Percentiles rank a stretch among this genome's conserved stretches.
Evolutionary conservation across 352 stramenopile genomes (phyloP).

Genomic region (Phytophthora sojae): DNA sequence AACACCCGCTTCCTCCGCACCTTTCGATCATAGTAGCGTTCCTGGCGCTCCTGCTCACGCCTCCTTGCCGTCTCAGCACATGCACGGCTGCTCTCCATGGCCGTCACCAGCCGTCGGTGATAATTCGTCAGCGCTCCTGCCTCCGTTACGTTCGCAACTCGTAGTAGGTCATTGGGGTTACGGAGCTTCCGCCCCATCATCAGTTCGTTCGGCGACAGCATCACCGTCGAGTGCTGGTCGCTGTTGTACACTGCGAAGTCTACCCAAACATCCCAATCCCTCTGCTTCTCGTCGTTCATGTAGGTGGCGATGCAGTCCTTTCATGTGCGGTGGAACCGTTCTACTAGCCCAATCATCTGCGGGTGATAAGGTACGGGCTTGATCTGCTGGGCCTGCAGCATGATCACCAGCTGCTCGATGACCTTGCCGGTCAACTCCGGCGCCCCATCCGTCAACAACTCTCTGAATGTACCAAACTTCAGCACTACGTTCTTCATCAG

Average conservation of each 20-base stretch:
- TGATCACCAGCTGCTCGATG: neutral
- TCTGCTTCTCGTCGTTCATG: neutral
- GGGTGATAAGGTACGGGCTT: neutral
- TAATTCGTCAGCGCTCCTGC: neutral
- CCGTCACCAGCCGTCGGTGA: neutral
- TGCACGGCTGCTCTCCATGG: neutral
- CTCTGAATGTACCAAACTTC: neutral
- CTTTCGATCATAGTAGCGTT: neutral
- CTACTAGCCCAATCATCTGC: neutral
- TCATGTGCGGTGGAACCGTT: neutral
- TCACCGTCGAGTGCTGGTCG: neutral
- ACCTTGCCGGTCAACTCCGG: neutral
- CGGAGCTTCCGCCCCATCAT: conserved; percentile 2
- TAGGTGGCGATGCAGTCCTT: neutral
- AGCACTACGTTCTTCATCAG: neutral
- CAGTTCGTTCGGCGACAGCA: neutral
- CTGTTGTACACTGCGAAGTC: neutral
- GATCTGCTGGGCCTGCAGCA: neutral
- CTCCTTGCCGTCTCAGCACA: neutral
- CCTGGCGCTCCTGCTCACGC: neutral
- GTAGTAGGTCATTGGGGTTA: neutral
- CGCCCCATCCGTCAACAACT: neutral
- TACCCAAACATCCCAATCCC: neutral
- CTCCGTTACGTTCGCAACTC: neutral
- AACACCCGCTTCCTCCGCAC: neutral